Evolutionary conservation across 768 basidiomycete species (phyloP), one percentile per base, ranked within the genome.

Genomic region (Trametes cubensis): DNA sequence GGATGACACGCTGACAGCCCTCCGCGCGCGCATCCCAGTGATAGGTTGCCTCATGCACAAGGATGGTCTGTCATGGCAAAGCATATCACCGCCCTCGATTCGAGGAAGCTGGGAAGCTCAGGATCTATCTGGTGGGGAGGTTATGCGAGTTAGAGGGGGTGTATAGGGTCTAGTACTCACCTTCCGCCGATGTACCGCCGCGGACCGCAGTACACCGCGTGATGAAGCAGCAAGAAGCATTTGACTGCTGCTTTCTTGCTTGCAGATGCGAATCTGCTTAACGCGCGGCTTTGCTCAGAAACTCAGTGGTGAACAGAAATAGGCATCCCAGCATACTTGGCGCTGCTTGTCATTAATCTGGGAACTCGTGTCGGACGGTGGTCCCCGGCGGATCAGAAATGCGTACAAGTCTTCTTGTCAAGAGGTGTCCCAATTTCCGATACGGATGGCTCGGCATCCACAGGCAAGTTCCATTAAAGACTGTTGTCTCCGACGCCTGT

Each of bases 1-100:
- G 48, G 39, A n/a, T 49, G 57, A 41, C 49, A 59, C 41, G 8
- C n/a, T 59, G 58, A 59, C 58, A 59, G 58, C 21, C 47, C 51
- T 59, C 58, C 28, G 28, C 49, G 58, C 40, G 26, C 49, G 58
- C 58, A 41, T 52, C 58, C 58, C 34, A 34, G 10, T 34, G 51
- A 50, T 52, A 49, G 41, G n/a, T 41, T 51, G 41, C 42, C 34
- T 34, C 49, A 41, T 30, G 42, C 57, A 58, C 49, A 58, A 58
- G 48, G 58, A 18, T 39, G 21, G 41, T 18, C 11, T 38, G 58
- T 51, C 47, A 45, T 8, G 48, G 18, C 26, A 25, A 23, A 28
- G 30, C 17, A 18, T 23, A 58, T 59, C 58, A 38, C 49, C 49
- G 49, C 58, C 26, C 58, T 59, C 58, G 41, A 59, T 59, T 50